Evolutionary conservation across 768 basidiomycete genomes (phyloP).

Genomic region (Leccinellum rugosiceps): DNA sequence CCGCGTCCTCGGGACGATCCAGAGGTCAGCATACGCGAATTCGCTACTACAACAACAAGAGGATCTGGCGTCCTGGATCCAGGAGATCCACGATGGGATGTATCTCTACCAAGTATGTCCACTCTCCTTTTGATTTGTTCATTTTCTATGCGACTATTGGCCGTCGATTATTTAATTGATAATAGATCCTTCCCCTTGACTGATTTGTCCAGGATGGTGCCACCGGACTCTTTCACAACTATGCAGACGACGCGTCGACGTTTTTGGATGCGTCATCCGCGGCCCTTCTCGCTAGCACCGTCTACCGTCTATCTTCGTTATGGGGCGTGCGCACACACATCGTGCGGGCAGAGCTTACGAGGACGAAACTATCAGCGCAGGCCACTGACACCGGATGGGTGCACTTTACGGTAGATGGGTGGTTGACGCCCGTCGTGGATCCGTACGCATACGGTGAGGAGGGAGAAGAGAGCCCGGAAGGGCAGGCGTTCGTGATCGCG

Average conservation of each 20-base stretch:
- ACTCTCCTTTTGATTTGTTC: not conserved
- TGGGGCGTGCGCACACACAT: constrained; percentile 47
- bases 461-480: constrained; percentile 62
- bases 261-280: constrained; percentile 76
- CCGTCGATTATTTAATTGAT: no score
- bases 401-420: constrained; percentile 59
- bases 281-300: constrained; percentile 70
- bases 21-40: constrained; percentile 53
- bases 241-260: constrained; percentile 53
- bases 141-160: no score
- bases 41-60: constrained; percentile 48
- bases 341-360: constrained; percentile 53
- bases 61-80: constrained; percentile 61
- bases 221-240: constrained; percentile 57
- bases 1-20: constrained; percentile 74
- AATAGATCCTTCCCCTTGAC: no score
- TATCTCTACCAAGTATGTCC: constrained; percentile 54
- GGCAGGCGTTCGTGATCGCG: constrained; percentile 74
- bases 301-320: constrained; percentile 67
- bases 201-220: not conserved
- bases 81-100: constrained; percentile 73
- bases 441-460: constrained; percentile 52
- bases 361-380: constrained; percentile 36
- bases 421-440: constrained; percentile 73
- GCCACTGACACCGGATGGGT: constrained; percentile 24